Conservation (phyloP, 257 asterid species). For the Nicotiana knightiana region DNA sequence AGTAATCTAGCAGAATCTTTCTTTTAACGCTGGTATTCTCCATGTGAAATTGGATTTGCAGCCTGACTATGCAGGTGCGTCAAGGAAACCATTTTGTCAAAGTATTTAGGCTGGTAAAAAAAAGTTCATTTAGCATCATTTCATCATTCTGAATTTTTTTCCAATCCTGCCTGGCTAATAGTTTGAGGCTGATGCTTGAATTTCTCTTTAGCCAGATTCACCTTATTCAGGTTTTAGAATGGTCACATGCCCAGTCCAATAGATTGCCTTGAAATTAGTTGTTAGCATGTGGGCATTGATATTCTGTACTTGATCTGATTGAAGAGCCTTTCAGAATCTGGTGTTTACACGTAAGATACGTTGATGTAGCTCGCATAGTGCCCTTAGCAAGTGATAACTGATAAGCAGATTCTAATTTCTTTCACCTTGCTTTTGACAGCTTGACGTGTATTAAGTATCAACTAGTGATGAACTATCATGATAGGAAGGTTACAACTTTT, state of each 20-base stretch:
- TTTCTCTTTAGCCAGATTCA: neutral
- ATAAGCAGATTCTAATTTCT: conserved; percentile 1
- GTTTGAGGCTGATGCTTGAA: conserved; percentile 1
- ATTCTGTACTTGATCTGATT: neutral
- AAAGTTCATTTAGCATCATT: neutral
- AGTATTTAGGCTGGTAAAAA: neutral
- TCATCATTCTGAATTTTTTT: neutral
- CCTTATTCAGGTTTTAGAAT: neutral
- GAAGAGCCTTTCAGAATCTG: neutral
- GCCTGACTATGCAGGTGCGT: neutral
- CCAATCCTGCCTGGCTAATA: neutral
- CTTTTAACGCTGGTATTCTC: neutral
- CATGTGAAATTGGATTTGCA: neutral
- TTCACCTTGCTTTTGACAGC: neutral
- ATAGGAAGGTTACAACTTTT: neutral
- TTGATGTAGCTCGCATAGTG: neutral
- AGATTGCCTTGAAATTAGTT: neutral
- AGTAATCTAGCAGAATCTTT: neutral
- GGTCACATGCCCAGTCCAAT: neutral
- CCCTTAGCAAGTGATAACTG: neutral
- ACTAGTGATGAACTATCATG: neutral
- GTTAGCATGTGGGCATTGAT: neutral
- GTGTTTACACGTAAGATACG: neutral
- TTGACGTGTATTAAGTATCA: neutral
- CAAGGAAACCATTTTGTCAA: neutral